Percentiles rank a stretch among this genome's conserved stretches.
Conservation (phyloP, 2,329 filamentous ascomycete genomes). For the Pestalotiopsis sp. region DNA sequence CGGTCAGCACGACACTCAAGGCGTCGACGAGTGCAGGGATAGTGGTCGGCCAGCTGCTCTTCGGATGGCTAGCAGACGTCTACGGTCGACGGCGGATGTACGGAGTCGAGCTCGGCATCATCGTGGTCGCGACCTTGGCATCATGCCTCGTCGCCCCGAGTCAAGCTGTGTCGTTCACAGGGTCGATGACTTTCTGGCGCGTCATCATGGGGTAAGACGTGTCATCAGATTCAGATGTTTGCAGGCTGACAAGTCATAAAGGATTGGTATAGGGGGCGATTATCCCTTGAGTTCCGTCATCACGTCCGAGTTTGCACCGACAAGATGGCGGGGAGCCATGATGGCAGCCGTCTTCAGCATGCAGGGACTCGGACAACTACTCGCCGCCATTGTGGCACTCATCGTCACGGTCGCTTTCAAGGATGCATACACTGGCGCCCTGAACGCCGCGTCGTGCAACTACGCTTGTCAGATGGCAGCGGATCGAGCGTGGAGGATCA, state of each 20-base stretch:
- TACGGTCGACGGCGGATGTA: conserved; percentile 83
- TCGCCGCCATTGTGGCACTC: conserved; percentile 70
- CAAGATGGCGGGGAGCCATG: conserved; percentile 81
- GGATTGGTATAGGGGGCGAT: conserved; percentile 78
- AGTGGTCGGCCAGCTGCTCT: conserved; percentile 75
- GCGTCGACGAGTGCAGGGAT: conserved; percentile 81
- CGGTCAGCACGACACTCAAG: conserved; percentile 75
- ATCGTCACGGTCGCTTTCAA: conserved; percentile 70
- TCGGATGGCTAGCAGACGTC: conserved; percentile 77
- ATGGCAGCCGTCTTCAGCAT: conserved; percentile 83
- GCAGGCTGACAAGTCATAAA: conserved; percentile 32
- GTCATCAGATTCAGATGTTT: neutral
- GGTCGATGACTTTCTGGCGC: conserved; percentile 65
- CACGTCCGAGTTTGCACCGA: conserved; percentile 83
- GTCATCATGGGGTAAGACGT: conserved; percentile 63
- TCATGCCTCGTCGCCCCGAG: conserved; percentile 65
- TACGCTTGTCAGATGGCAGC: conserved; percentile 68
- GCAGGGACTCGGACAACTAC: conserved; percentile 81
- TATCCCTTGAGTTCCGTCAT: conserved; percentile 82
- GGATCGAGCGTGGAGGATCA: conserved; percentile 80
- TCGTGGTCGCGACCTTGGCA: conserved; percentile 70
- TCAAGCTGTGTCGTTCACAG: conserved; percentile 57
- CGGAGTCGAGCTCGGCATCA: conserved; percentile 73
- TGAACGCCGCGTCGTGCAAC: conserved; percentile 53
- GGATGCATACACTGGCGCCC: conserved; percentile 44